Evolutionary conservation across 345 rosid genomes (phyloP).

Genomic region (Carallia brachiata): DNA sequence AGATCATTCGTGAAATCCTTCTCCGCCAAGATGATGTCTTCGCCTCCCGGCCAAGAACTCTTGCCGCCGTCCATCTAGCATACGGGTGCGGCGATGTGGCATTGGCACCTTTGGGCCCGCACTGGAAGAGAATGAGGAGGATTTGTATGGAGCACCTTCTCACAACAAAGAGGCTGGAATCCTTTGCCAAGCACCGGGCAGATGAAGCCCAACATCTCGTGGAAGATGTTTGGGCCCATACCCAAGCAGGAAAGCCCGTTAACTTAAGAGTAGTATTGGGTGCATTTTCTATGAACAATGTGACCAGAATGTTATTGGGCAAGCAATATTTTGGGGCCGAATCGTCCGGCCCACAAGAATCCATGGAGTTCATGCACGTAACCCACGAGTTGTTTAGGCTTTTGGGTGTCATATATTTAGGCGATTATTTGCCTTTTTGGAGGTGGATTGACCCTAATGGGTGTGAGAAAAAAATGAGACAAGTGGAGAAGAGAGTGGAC

Average conservation of each 20-base stretch:
- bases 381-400: conserved; percentile 73
- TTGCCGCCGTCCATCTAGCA: conserved; percentile 73
- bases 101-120: conserved; percentile 70
- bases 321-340: conserved; percentile 75
- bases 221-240: conserved; percentile 32
- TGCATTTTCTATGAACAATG: conserved; percentile 88
- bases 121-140: conserved; percentile 67
- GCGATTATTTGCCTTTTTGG: conserved; percentile 90
- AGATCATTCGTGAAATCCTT: conserved; percentile 63
- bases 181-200: conserved; percentile 43
- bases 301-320: conserved; percentile 81
- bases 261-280: conserved; percentile 75
- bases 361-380: conserved; percentile 81
- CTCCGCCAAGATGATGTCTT: conserved; percentile 73
- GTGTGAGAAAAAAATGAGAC: conserved; percentile 77
- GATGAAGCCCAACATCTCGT: conserved; percentile 51
- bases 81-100: conserved; percentile 81
- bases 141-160: conserved; percentile 67
- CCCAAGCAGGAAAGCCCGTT: conserved; percentile 38
- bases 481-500: conserved; percentile 88
- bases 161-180: conserved; percentile 50
- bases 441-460: conserved; percentile 84
- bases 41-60: conserved; percentile 76
- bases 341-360: conserved; percentile 56
- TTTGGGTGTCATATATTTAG: conserved; percentile 75